These are phyloP conservation scores for Tetrahymena elliotti DNA, from an alignment of 73 alveolate species.

Conservation along the genomic window DNA sequence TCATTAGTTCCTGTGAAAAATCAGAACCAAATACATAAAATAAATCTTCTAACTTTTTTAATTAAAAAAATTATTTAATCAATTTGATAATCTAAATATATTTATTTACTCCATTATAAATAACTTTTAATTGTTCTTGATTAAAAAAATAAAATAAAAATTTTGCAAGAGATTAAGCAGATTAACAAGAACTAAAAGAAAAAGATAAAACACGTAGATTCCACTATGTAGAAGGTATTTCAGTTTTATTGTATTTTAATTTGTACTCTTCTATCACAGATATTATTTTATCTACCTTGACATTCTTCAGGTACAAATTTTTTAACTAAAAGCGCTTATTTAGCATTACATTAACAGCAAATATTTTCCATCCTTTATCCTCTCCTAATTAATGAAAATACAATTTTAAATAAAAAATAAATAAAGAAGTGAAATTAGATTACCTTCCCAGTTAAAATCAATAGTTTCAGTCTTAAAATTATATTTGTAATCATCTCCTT, in stretches of 20 bases:
- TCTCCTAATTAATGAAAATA: neutral
- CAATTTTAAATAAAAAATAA: neutral
- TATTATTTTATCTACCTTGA: neutral
- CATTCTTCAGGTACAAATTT: neutral
- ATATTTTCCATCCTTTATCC: neutral
- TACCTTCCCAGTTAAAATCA: neutral
- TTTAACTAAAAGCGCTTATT: neutral
- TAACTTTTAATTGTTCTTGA: neutral
- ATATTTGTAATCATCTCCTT: neutral
- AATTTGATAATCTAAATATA: neutral
- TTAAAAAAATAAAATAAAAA: neutral
- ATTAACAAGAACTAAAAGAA: neutral
- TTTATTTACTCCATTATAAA: neutral
- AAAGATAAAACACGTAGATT: neutral
- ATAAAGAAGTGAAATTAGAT: neutral
- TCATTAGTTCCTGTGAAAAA: neutral
- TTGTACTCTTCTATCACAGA: neutral
- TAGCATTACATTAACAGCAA: neutral
- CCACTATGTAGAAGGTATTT: neutral
- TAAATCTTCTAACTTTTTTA: neutral
- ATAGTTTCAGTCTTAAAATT: neutral
- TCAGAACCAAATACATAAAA: neutral
- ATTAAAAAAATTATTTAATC: neutral
- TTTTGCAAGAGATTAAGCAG: neutral
- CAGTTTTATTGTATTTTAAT: neutral